Conservation (phyloP, 441 rosid genomes). For the Jatropha multifida region DNA sequence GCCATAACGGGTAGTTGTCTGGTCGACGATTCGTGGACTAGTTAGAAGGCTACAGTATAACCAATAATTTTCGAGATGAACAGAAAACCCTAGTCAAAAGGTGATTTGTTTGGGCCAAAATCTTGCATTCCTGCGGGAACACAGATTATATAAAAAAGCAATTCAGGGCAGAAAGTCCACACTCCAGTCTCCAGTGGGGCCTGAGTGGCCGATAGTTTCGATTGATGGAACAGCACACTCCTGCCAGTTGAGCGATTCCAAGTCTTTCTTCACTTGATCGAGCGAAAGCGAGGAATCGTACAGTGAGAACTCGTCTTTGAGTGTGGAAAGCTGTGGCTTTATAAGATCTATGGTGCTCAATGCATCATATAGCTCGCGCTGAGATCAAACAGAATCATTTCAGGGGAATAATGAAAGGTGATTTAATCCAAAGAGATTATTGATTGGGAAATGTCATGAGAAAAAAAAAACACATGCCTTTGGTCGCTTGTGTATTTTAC, state of each 20-base stretch:
- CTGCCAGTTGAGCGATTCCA: conserved; percentile 23
- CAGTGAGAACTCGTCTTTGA: conserved; percentile 4
- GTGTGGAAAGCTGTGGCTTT: conserved; percentile 10
- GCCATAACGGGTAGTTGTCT: too few species aligned
- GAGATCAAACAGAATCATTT: not conserved
- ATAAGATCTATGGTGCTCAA: conserved; percentile 18
- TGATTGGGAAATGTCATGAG: not conserved
- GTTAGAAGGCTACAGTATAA: too few species aligned
- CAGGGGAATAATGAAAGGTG: not conserved
- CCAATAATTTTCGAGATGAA: too few species aligned
- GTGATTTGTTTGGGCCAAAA: not conserved
- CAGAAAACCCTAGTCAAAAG: not conserved
- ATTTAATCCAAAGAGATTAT: not conserved
- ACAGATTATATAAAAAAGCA: not conserved
- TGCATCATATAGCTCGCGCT: conserved; percentile 8
- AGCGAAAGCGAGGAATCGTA: conserved; percentile 13
- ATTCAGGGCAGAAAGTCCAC: not conserved
- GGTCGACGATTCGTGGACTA: too few species aligned
- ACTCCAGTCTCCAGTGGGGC: not conserved
- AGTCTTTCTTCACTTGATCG: conserved; percentile 18
- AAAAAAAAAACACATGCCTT: conserved; percentile 8
- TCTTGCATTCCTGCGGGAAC: not conserved
- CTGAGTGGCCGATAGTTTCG: not conserved
- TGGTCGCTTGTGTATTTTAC: conserved; percentile 17
- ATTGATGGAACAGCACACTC: conserved; percentile 16